Evolutionary conservation across 148 eudicot genomes (phyloP), one percentile per base, ranked within the genome.

Genomic region (Polygonum maritimum): DNA sequence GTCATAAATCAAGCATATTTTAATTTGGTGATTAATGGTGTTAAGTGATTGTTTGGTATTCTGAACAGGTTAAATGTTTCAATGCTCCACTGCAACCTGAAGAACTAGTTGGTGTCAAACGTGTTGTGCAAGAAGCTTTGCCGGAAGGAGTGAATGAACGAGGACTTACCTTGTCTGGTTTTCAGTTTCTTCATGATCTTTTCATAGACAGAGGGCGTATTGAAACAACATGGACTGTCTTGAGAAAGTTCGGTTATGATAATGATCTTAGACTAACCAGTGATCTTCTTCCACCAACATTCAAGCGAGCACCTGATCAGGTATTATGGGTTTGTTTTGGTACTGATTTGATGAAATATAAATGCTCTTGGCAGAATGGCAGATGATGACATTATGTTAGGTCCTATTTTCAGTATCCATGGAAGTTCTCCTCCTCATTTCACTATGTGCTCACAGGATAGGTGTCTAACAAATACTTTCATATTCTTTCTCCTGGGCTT

Each of bases 141-240:
- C 84, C 87, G 71, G 93, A 90, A 84, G 98, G 98, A 69, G 98
- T 94, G 48, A 87, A 87, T 83, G 91, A 85, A 3, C 89, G 76
- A 71, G 98, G 98, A 48, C 97, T 94, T 80, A 94, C 97, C 67
- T 83, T 94, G 86, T 80, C 90, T 21, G 98, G 98, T 13, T 94
- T 94, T 79, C 83, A 90, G 21, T 89, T 85, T 82, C 91, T 92
- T 31, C 98, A 94, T 84, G 92, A 92, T 38, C 87, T 94, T 57
- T 92, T 94, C 74, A 94, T 94, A 51, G 97, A 94, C 74, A 94
- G 92, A 78, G 97, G 97, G n/a, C 93, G 98, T 31, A 57, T 90
- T 47, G 98, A 94, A 85, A 92, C 96, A 79, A 90, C 97, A 49
- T 94, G 98, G 98, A 90, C 97, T 35, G 98, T 94, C 60, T 80